Evolutionary conservation across 2,329 filamentous ascomycete genomes (phyloP).

Genomic region (Ambrosiella cleistominuta): DNA sequence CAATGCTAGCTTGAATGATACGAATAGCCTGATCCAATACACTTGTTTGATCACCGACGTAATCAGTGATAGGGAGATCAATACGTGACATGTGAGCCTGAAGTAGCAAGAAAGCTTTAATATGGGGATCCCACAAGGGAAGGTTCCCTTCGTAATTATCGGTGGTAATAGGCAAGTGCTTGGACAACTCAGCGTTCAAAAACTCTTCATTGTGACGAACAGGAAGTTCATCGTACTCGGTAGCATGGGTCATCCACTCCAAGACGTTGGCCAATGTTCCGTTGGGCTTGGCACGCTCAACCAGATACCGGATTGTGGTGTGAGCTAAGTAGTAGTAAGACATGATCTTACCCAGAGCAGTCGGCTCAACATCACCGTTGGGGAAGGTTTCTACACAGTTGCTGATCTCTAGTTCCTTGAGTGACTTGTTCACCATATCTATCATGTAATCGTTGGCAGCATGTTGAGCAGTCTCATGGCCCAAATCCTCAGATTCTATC

Average conservation of each 20-base stretch:
- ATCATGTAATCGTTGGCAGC: conserved; percentile 91
- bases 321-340: conserved; percentile 98
- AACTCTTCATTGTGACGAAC: conserved; percentile 97
- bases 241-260: conserved; percentile 81
- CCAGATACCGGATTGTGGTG: conserved; percentile 76
- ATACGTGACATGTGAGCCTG: conserved; percentile 92
- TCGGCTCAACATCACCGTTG: conserved; percentile 79
- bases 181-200: conserved; percentile 79
- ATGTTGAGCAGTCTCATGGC: conserved; percentile 43
- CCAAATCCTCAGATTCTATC: conserved; percentile 43
- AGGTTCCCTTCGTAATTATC: conserved; percentile 40
- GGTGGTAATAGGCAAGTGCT: conserved; percentile 51
- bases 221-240: conserved; percentile 92
- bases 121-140: conserved; percentile 96
- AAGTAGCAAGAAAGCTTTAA: conserved; percentile 84
- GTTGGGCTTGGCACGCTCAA: conserved; percentile 54
- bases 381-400: conserved; percentile 67
- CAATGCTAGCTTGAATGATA: conserved; percentile 89
- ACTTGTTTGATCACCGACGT: conserved; percentile 78
- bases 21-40: conserved; percentile 93
- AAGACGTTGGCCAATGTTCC: conserved; percentile 69
- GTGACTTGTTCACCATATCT: conserved; percentile 71
- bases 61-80: conserved; percentile 85
- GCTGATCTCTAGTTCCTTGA: conserved; percentile 65
- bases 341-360: conserved; percentile 93